These are phyloP conservation scores for Rehmannia glutinosa DNA, from an alignment of 257 asterid genomes.

Conservation along the genomic window DNA sequence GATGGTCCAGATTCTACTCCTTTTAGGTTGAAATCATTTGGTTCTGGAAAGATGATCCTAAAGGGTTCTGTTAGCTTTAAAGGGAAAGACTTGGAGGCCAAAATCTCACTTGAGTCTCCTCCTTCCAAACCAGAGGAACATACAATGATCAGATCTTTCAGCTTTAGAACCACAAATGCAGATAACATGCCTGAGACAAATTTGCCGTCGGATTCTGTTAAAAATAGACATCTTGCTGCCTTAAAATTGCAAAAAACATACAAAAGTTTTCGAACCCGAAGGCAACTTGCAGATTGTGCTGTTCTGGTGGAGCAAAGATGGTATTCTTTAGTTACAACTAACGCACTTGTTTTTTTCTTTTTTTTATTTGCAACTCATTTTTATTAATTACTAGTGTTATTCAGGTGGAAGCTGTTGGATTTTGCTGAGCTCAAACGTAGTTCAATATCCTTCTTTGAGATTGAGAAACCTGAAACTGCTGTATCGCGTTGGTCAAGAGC, in stretches of 20 bases:
- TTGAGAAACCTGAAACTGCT: conserved; percentile 70
- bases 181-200: conserved; percentile 8
- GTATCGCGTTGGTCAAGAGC: conserved; percentile 86
- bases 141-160: conserved; percentile 15
- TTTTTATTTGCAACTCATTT: too few species aligned
- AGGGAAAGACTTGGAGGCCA: conserved; percentile 48
- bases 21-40: conserved; percentile 28
- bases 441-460: conserved; percentile 70
- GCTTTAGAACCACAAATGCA: conserved; percentile 14
- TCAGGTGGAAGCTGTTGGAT: conserved; percentile 89
- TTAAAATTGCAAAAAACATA: conserved; percentile 76
- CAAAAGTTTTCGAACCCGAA: conserved; percentile 75
- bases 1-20: conserved; percentile 31
- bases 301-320: conserved; percentile 88
- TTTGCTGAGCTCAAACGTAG: conserved; percentile 70
- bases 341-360: background rate
- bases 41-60: conserved; percentile 46
- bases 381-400: background rate
- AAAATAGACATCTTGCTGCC: conserved; percentile 53
- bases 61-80: conserved; percentile 49
- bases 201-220: conserved; percentile 13
- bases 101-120: conserved; percentile 28
- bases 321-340: conserved; percentile 17
- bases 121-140: conserved; percentile 1
- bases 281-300: conserved; percentile 86